Evolutionary conservation across 306 rosid species (phyloP).

Genomic region (Quercus robur): DNA sequence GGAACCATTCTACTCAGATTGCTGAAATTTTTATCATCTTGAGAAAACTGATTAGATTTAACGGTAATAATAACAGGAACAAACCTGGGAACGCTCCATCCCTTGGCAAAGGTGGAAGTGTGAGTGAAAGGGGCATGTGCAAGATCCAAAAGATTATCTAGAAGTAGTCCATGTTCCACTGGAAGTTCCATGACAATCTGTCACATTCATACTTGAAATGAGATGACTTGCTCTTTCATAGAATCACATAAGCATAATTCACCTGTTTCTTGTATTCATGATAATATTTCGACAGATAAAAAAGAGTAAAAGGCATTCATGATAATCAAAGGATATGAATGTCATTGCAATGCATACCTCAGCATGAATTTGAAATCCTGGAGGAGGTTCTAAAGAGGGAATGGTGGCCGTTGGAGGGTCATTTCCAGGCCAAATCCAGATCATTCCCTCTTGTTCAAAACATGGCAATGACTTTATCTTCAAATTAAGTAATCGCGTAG

Average conservation of each 20-base stretch:
- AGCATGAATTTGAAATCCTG: conserved; percentile 86
- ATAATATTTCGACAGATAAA: not conserved
- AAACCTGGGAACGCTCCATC: conserved; percentile 97
- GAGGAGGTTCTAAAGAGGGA: conserved; percentile 87
- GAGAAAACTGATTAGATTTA: not conserved
- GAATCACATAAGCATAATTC: conserved; percentile 3
- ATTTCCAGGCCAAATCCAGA: conserved; percentile 99
- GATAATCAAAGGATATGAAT: not conserved
- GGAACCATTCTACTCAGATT: not conserved
- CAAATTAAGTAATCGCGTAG: conserved; percentile 57
- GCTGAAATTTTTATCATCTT: not conserved
- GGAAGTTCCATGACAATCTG: conserved; percentile 94
- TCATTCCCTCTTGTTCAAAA: conserved; percentile 89
- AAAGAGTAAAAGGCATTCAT: too few relatives aligned
- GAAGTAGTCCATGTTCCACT: conserved; percentile 87
- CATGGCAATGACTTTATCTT: conserved; percentile 89
- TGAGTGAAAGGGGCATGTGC: conserved; percentile 99
- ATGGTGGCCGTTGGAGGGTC: conserved; percentile 69
- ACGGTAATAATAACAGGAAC: conserved; percentile 15
- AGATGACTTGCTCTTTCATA: conserved; percentile 5
- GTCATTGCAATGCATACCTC: conserved; percentile 46
- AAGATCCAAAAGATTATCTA: conserved; percentile 97
- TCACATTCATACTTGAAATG: conserved; percentile 5
- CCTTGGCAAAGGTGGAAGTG: conserved; percentile 97
- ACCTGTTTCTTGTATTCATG: not conserved